Evolutionary conservation across 495 filamentous ascomycete genomes (phyloP).

Genomic region (Podospora australis): DNA sequence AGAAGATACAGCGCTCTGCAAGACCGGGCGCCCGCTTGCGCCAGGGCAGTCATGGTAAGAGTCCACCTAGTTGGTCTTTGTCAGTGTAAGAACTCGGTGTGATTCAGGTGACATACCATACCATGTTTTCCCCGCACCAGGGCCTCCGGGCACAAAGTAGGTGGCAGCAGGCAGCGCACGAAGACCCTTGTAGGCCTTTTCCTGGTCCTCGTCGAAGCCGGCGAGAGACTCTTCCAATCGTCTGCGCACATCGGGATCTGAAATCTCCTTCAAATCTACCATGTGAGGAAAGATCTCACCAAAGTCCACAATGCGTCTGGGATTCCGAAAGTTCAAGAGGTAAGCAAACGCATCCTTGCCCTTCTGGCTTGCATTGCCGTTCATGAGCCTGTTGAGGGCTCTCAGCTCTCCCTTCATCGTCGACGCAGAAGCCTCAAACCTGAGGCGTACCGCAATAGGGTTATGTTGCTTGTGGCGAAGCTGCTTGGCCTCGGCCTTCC

Average conservation of each 20-base stretch:
- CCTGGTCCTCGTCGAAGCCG: background rate
- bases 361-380: background rate
- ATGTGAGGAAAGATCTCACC: background rate
- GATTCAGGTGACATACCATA: no score
- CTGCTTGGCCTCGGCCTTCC: background rate
- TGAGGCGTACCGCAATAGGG: background rate
- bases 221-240: background rate
- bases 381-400: background rate
- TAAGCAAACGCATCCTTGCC: background rate
- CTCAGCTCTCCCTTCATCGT: background rate
- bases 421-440: background rate
- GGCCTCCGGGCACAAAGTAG: conserved; percentile 18
- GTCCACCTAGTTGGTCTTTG: no score
- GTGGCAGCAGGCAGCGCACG: conserved; percentile 1
- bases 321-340: background rate
- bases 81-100: no score
- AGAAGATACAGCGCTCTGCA: conserved; percentile 21
- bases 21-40: background rate
- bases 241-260: background rate
- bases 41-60: conserved; percentile 13
- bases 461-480: background rate
- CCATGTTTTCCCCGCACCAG: conserved; percentile 23
- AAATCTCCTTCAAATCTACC: background rate
- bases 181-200: background rate
- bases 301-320: background rate